These are phyloP conservation scores for Salix arbutifolia DNA, from an alignment of 345 rosid species.

Conservation along the genomic window DNA sequence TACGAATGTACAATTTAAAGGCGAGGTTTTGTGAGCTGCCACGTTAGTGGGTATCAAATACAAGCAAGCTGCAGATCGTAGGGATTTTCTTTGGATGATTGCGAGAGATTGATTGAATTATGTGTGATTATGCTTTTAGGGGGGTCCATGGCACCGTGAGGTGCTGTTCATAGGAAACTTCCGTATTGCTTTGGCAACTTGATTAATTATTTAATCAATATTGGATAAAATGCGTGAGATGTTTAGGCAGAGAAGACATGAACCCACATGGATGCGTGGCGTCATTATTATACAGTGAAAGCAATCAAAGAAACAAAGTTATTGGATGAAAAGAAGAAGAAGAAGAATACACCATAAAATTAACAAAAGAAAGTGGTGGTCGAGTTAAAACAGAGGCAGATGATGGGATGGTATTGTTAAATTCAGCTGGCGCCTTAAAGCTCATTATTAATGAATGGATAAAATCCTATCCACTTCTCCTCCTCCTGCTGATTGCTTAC, in stretches of 20 bases:
- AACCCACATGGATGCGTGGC: background rate
- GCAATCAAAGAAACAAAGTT: background rate
- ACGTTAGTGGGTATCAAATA: background rate
- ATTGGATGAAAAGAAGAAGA: background rate
- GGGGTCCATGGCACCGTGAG: constrained; percentile 18
- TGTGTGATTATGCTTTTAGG: background rate
- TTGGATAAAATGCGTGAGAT: background rate
- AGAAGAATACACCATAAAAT: background rate
- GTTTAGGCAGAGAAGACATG: background rate
- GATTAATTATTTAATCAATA: background rate
- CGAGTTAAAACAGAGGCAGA: background rate
- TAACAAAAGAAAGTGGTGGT: background rate
- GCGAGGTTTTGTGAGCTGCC: background rate
- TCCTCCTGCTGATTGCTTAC: constrained; percentile 10
- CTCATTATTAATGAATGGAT: background rate
- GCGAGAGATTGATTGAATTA: background rate
- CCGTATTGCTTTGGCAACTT: background rate
- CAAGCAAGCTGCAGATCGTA: background rate
- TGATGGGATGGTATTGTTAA: constrained; percentile 1
- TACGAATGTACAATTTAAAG: background rate
- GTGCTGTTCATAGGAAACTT: constrained; percentile 9
- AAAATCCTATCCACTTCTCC: constrained; percentile 34
- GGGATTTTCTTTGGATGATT: background rate
- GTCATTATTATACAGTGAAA: background rate
- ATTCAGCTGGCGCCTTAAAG: constrained; percentile 38